Base-by-base conservation (phyloP, 441 rosid species). In the Flueggea neowawraea region DNA sequence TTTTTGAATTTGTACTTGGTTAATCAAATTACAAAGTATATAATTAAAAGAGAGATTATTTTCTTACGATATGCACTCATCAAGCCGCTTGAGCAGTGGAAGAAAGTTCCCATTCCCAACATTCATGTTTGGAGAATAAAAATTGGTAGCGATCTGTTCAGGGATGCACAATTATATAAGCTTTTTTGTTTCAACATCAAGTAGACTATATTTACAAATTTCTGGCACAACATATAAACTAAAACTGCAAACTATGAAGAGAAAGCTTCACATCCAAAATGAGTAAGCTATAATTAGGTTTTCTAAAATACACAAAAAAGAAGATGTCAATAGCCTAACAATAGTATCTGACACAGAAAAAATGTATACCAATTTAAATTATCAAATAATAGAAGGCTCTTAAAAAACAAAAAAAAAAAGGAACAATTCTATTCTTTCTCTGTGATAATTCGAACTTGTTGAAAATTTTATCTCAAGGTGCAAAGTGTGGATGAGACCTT, bases 1-100 rank as follows among this genome's bases (percentile, higher is more conserved):
- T 22, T 39, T 33, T 9, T 58, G 43, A 54, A 31, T 15, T 10
- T 22, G 2, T 39, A 31, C 13, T 6, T 61, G 12, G 2, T 16
- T 16, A 22, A 56, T 32, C 3, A 15, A 56, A 16, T 41, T 13
- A 32, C 11, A 57, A 56, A 13, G 14, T 28, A 58, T n/a, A 58
- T 10, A 43, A 32, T 12, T 9, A 39, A 1, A 28, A 49, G 28
- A 63, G 62, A 52, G 61, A 62, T 52, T 12, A 49, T 73, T 55
- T 54, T 82, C 99, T 84, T 78, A 91, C 97, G 83, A 73, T 80
- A 91, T 91, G 85, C 96, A 95, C 59, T 95, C 97, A 62, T 95
- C 99, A 45, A 95, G 86, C 58, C 85, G 87, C 78, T 89, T 91
- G 71, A 95, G 97, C 63, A 95, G 80, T 11, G 92, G 91, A 67